Base-by-base conservation (phyloP, 2,329 filamentous ascomycete genomes). In the Hypoxylon sp. region DNA sequence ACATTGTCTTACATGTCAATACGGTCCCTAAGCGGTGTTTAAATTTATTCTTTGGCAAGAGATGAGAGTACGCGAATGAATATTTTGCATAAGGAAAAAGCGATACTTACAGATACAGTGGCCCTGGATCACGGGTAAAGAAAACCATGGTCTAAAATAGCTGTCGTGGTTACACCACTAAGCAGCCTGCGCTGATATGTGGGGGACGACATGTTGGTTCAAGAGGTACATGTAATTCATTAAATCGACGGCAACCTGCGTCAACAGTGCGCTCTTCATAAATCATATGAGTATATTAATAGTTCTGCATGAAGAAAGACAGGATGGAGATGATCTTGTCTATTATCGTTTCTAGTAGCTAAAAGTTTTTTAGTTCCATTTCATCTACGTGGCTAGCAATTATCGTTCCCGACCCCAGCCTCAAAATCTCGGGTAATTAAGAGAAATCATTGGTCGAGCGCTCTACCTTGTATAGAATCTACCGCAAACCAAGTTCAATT, bases 221-320 rank as follows among this genome's bases (percentile, higher is more conserved):
- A 76, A 76, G 39, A 44, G 39, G 17, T 74, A 75, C 73, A 73
- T 74, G 72, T 67, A 73, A 67, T 63, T 73, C 59, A 74, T 76
- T 74, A 74, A 76, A 73, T 74, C 74, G 70, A 78, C 80, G 81
- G 81, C 75, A 79, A 77, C 76, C 74, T 78, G 79, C 81, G 79
- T 80, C 80, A 77, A 79, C 75, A 74, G 79, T 74, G 46, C 47
- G 59, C 64, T 61, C 54, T 26, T 58, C 54, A 58, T 55, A 59
- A 48, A 50, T 69, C 67, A 71, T 73, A 66, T 71, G 59, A 60
- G 60, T 64, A 77, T 77, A 75, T 77, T 77, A 75, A 73, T 71
- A 64, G 64, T 42, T 71, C 71, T 75, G 75, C 75, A 76, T 65
- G 65, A 66, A 66, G 75, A 77, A 69, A 77, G 78, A 75, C 73